Evolutionary conservation across 2,329 filamentous ascomycete species (phyloP).

Genomic region (Onygena corvina): DNA sequence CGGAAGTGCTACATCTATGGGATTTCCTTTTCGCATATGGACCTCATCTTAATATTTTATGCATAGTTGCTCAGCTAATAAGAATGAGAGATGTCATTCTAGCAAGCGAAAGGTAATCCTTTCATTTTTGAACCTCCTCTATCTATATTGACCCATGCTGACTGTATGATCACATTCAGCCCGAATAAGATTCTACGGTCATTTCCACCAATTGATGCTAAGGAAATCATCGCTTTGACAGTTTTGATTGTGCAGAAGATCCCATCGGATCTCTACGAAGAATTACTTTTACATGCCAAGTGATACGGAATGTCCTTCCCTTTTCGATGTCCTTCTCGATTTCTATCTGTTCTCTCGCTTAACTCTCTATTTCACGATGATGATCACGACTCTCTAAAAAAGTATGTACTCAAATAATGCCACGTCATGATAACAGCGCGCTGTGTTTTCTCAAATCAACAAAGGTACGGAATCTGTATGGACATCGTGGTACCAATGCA

Average conservation of each 20-base stretch:
- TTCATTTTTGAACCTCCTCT: background rate
- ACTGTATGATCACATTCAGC: slow-evolving; percentile 37
- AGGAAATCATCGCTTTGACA: slow-evolving; percentile 72
- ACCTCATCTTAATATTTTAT: slow-evolving; percentile 85
- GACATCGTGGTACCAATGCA: too few species aligned
- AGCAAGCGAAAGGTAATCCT: slow-evolving; percentile 60
- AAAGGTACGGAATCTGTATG: too few species aligned
- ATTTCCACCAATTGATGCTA: slow-evolving; percentile 71
- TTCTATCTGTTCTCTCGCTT: background rate
- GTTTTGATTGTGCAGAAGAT: slow-evolving; percentile 82
- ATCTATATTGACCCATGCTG: slow-evolving; percentile 9
- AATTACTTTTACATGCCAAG: slow-evolving; percentile 75
- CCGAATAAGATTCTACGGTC: slow-evolving; percentile 86
- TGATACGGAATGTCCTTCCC: slow-evolving; percentile 13
- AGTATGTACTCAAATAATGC: background rate
- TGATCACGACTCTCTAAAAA: background rate
- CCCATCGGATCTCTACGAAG: slow-evolving; percentile 76
- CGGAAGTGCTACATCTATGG: slow-evolving; percentile 87
- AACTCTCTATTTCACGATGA: background rate
- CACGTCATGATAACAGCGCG: background rate
- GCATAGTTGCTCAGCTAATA: slow-evolving; percentile 89
- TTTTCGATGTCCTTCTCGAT: background rate
- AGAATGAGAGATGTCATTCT: slow-evolving; percentile 76
- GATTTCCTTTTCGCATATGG: slow-evolving; percentile 96
- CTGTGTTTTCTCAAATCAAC: too few species aligned